Evolutionary conservation across 768 basidiomycete species (phyloP).

Genomic region (Rhodotorula babjevae): DNA sequence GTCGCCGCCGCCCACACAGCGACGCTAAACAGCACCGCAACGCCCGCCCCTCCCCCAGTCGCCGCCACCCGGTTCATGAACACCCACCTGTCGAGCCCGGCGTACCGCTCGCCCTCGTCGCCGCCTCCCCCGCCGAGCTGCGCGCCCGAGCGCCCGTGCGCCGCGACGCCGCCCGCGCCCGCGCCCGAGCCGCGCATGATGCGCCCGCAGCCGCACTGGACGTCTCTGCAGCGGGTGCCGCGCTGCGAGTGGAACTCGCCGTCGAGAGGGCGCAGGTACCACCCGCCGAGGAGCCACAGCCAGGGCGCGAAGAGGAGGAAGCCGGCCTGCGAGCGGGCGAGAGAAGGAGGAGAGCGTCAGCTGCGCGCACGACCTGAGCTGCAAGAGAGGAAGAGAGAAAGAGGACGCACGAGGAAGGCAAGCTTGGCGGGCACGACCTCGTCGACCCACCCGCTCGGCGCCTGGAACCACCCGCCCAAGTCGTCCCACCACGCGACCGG

Average conservation of each 20-base stretch:
- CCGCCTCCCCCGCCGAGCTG: background rate
- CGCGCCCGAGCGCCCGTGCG: background rate
- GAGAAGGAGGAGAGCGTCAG: too few species aligned
- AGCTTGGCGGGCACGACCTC: constrained; percentile 41
- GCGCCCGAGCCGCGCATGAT: constrained; percentile 20
- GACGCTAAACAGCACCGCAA: constrained; percentile 15
- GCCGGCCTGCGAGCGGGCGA: constrained; percentile 13
- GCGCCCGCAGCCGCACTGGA: constrained; percentile 23
- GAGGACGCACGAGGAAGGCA: constrained; percentile 29
- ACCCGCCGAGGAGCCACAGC: constrained; percentile 36
- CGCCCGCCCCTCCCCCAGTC: constrained; percentile 6
- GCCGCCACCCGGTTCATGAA: constrained; percentile 28
- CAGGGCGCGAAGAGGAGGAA: constrained; percentile 34
- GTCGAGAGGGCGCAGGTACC: constrained; percentile 26
- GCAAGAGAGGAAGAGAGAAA: background rate
- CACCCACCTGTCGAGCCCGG: constrained; percentile 32
- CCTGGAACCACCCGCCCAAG: constrained; percentile 4
- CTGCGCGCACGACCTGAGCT: too few species aligned
- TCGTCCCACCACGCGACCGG: constrained; percentile 1
- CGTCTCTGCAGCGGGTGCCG: constrained; percentile 21
- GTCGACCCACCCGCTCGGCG: constrained; percentile 22
- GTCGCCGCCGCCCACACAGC: constrained; percentile 29
- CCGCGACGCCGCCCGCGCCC: too few species aligned
- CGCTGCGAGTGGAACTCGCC: constrained; percentile 22
- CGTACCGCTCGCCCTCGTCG: constrained; percentile 7